Percentiles rank a stretch among this genome's conserved stretches.
These are phyloP conservation scores for Colletotrichum eremochloae DNA, from an alignment of 2,329 filamentous ascomycete genomes.

Conservation along the genomic window DNA sequence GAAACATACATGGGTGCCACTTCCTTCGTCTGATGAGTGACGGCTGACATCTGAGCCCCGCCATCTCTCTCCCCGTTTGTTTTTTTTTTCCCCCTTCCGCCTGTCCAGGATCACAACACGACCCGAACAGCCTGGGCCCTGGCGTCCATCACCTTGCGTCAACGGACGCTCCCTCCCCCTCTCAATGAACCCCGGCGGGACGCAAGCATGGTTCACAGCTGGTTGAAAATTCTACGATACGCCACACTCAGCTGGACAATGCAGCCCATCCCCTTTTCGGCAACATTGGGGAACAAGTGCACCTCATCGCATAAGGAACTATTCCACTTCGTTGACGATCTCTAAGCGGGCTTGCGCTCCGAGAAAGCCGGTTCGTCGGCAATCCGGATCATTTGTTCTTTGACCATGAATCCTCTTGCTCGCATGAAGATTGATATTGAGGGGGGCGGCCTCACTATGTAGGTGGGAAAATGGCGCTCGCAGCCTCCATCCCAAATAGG, in stretches of 20 bases:
- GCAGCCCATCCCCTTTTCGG: constrained; percentile 27
- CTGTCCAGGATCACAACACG: constrained; percentile 3
- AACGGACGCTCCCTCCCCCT: constrained; percentile 32
- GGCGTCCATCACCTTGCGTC: constrained; percentile 38
- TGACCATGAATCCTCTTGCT: constrained; percentile 11
- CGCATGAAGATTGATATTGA: constrained; percentile 34
- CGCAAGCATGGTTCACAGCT: constrained; percentile 17
- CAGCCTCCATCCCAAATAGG: constrained; percentile 24
- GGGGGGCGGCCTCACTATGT: background rate
- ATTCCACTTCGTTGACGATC: constrained; percentile 31
- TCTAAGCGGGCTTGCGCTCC: constrained; percentile 18
- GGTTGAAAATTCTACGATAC: constrained; percentile 37
- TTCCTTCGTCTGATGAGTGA: constrained; percentile 42
- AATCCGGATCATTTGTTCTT: constrained; percentile 36
- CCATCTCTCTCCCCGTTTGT: constrained; percentile 14
- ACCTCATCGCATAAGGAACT: constrained; percentile 34
- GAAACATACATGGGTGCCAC: constrained; percentile 38
- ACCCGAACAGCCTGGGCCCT: constrained; percentile 20
- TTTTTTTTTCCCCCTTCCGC: constrained; percentile 18
- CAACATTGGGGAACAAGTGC: constrained; percentile 20
- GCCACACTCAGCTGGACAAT: constrained; percentile 24
- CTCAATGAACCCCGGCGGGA: constrained; percentile 13
- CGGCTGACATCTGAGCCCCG: constrained; percentile 36
- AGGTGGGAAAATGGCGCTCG: constrained; percentile 11
- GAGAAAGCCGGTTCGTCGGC: constrained; percentile 35